phyloP scores from a whole-genome alignment of 2,329 filamentous ascomycete species.

The Fusarium floridanum region DNA sequence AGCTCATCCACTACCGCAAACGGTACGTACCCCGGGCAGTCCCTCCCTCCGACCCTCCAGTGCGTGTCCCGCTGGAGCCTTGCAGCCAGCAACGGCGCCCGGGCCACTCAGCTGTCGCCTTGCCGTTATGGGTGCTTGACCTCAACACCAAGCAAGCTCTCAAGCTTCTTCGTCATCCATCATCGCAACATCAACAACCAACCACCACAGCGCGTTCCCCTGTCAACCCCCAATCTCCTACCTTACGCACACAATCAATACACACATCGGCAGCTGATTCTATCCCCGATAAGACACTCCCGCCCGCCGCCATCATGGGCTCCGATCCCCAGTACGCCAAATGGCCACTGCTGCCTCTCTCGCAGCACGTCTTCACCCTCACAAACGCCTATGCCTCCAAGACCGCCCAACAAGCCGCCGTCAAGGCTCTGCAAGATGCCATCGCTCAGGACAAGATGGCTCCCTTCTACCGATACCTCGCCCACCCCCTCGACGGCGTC shows the following conservation, averaged over 20 bases:
- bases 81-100: slow-evolving; percentile 41
- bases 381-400: slow-evolving; percentile 81
- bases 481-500: slow-evolving; percentile 84
- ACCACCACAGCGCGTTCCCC: slow-evolving; percentile 7
- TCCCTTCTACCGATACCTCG: slow-evolving; percentile 86
- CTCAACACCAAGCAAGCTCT: slow-evolving; percentile 40
- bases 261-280: slow-evolving; percentile 11
- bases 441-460: slow-evolving; percentile 89
- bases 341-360: slow-evolving; percentile 84
- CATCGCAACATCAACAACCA: slow-evolving; percentile 29
- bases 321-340: slow-evolving; percentile 88
- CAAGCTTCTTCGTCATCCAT: slow-evolving; percentile 45
- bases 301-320: slow-evolving; percentile 68
- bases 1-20: not conserved
- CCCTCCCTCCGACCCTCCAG: slow-evolving; percentile 27
- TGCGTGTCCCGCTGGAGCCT: slow-evolving; percentile 52
- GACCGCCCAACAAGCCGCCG: slow-evolving; percentile 75
- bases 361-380: slow-evolving; percentile 88
- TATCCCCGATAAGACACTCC: not conserved
- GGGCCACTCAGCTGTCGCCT: slow-evolving; percentile 40
- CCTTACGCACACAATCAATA: slow-evolving; percentile 30
- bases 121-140: slow-evolving; percentile 38
- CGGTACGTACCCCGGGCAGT: slow-evolving; percentile 20
- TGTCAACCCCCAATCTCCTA: not conserved
- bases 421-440: slow-evolving; percentile 83